Evolutionary conservation across 371 early-diverging fungal genomes (phyloP), one percentile per base, ranked within the genome.

Genomic region (Phascolomyces articulosus): DNA sequence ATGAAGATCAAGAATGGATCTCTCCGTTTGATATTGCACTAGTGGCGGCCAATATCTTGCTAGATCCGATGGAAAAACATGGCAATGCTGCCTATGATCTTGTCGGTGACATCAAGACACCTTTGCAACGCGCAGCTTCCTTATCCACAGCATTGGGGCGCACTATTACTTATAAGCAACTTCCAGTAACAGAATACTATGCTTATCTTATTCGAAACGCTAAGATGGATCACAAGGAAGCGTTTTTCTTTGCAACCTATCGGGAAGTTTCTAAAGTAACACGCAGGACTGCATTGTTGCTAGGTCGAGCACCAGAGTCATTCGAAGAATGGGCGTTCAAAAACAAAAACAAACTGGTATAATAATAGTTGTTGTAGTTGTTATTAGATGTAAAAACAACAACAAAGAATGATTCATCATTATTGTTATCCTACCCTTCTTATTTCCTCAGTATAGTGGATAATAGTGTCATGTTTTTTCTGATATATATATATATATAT

Each of bases 1-100:
- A 65, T 24, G 65, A 64, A 13, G 2, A 2, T 18, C 57, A 59
- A 40, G 44, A 20, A 15, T 65, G 62, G 65, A 60, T 71, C 26
- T 60, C 64, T 10, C 63, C 67, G 0, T 55, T 55, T 26, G 71
- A 66, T 54, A 61, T 71, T 60, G 63, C 47, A 28, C 49, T 10
- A 1, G 20, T 71, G 26, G 66, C 67, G 2, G 58, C 62, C 8
- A 40, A 34, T 10, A 49, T 66, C 24, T 49, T 64, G 26, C 58
- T 40, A 1, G 71, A 71, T 2, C 59, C 59, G 16, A 58, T 71
- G 4, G 62, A 63, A 2, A 66, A 66, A n/a, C 71, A 71, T 26
- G 64, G 57, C 1, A 55, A 64, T n/a, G 49, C 62, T 23, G 71
- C 57, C 10, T 71, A 71, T 27, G 55, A 67, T 13, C 41, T 71